phyloP scores from a whole-genome alignment of 257 asterid species.

The Osmanthus fragrans region DNA sequence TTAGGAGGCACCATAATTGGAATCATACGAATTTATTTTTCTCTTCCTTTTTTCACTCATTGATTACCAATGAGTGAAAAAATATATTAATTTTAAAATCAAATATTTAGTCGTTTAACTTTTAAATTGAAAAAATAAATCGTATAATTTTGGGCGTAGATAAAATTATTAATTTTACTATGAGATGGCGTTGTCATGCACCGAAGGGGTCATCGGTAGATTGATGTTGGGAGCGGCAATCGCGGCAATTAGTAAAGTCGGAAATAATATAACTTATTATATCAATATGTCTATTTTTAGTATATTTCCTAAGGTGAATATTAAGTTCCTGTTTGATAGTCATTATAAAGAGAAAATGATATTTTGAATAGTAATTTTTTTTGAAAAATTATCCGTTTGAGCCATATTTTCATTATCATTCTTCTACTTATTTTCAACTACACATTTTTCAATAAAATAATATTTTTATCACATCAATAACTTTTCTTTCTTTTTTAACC shows the following conservation, averaged over 20 bases:
- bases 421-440: too few species aligned
- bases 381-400: too few species aligned
- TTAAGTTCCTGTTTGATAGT: too few species aligned
- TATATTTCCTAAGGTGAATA: background rate
- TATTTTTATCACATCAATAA: too few species aligned
- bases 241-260: too few species aligned
- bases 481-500: too few species aligned
- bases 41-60: background rate
- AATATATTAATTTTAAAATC: background rate
- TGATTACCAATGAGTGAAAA: background rate
- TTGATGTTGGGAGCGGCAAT: background rate
- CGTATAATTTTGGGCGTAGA: background rate
- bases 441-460: too few species aligned
- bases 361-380: too few species aligned
- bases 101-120: background rate
- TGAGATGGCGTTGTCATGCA: background rate
- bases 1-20: conserved; percentile 15
- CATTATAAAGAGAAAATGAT: too few species aligned
- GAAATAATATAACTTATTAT: background rate
- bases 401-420: too few species aligned
- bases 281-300: background rate
- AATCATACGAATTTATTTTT: background rate
- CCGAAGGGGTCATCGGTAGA: background rate
- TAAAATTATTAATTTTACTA: background rate
- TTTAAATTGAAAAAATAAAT: background rate